Evolutionary conservation across 2,329 filamentous ascomycete genomes (phyloP), one percentile per base, ranked within the genome.

Genomic region (Myotisia sp.): DNA sequence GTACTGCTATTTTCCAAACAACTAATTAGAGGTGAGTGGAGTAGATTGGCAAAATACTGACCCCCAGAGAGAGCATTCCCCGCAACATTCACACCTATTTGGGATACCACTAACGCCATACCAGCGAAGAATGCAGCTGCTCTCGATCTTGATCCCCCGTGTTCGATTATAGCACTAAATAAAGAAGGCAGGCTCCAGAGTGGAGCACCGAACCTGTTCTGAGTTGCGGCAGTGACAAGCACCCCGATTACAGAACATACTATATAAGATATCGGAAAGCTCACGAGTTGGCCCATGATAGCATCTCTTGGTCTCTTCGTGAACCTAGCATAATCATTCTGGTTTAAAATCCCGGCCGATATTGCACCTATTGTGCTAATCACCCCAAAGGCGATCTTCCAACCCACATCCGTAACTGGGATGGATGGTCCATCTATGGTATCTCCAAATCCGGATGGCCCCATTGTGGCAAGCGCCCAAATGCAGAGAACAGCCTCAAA

Each of bases 61-160:
- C 38, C 39, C 3, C 60, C 59, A 0, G 62, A 62, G 42, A 68
- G 59, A 1, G 59, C 58, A 43, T 71, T 71, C 14, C 36, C 39
- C 10, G 36, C 32, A 7, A 38, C 34, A 41, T 63, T 62, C 40
- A 65, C 59, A 4, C 58, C 63, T 14, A 69, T 50, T 41, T 66
- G 62, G 7, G 55, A 61, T 1, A 62, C 37, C 1, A 66, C 53
- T 2, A 68, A 51, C 0, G 59, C 63, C 6, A 60, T 42, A 3
- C 59, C 58, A 17, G 58, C 58, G 44, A 69, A 67, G 46, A 67
- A 65, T 2, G 58, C 58, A 1, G 52, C 62, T 1, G 63, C 62
- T 6, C 65, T 52, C 10, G 60, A 47, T 9, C 50, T 42, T 16
- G 49, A 48, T 33, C 48, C 47, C 36, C 50, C 47, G 36, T 39